phyloP scores from a whole-genome alignment of 129 eudicot species.

The Arctium lappa region DNA sequence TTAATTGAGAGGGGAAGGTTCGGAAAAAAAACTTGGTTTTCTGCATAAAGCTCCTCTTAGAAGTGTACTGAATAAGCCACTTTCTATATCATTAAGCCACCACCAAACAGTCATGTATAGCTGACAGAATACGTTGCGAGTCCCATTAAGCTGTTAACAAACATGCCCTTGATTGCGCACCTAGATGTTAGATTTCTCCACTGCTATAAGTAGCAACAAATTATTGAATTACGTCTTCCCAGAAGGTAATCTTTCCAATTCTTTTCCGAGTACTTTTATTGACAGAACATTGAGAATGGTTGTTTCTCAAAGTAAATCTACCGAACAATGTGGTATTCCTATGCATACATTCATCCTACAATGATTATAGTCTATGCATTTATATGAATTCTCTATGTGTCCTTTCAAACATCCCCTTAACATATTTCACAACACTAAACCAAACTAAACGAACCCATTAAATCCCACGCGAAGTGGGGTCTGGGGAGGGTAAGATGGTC shows the following conservation, averaged over 20 bases:
- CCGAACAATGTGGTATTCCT: not conserved
- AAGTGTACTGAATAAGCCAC: no score
- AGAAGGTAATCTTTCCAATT: no score
- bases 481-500: not conserved
- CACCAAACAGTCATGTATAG: no score
- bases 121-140: no score
- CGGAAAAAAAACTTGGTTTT: no score
- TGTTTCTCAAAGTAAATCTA: not conserved
- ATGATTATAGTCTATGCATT: not conserved
- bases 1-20: no score
- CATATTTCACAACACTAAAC: not conserved
- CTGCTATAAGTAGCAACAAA: not conserved
- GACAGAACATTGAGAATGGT: not conserved
- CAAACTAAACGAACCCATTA: not conserved
- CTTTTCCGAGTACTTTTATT: no score
- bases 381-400: not conserved
- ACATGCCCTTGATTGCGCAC: not conserved
- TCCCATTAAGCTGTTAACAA: no score
- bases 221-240: not conserved
- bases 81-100: no score
- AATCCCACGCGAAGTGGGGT: not conserved
- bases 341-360: not conserved
- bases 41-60: no score
- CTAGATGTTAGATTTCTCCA: not conserved
- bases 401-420: not conserved